Evolutionary conservation across 148 eudicot species (phyloP), one percentile per base, ranked within the genome.

Genomic region (Linanthus parryae): DNA sequence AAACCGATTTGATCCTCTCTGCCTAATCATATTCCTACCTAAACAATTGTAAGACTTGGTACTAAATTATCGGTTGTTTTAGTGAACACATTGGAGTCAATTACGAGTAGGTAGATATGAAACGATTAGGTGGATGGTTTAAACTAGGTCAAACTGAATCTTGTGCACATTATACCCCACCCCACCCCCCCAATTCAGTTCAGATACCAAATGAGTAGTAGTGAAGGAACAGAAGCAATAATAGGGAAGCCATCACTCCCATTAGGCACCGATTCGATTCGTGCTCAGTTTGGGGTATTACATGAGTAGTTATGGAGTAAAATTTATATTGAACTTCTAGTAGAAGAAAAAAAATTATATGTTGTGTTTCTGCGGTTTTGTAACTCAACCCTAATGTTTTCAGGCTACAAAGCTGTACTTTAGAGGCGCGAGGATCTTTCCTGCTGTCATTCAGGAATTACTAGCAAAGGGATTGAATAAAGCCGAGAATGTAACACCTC

Each of bases 371-470:
- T 2, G 0, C 16, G 20, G 54, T 49, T 24, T 19, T 49, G 16
- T 24, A 24, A 15, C 31, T 49, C 38, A 14, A 29, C 8, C 5
- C 7, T 4, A n/a, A n/a, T 15, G 17, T 49, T 9, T 18, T 61
- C 51, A 94, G 99, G 52, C 29, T 39, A 88, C 82, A 21, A 80
- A 76, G 39, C 91, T 94, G 46, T 65, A 94, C 67, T 94, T 48
- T 61, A 76, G 97, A 70, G 97, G 97, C 54, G 89, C 84, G 28
- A 70, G 97, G 53, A 52, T 83, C 47, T 86, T 90, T 72, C 59
- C 57, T 30, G 97, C 95, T 64, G 65, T 91, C 31, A 86, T 91
- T n/a, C 84, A 81, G 56, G 94, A 91, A 42, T 58, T 91, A 47
- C 27, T 86, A 58, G 79, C 76, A 6, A 83, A 81, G 63, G 97